Evolutionary conservation across 139 green algal species (phyloP).

Genomic region (Nannochloris sp.): DNA sequence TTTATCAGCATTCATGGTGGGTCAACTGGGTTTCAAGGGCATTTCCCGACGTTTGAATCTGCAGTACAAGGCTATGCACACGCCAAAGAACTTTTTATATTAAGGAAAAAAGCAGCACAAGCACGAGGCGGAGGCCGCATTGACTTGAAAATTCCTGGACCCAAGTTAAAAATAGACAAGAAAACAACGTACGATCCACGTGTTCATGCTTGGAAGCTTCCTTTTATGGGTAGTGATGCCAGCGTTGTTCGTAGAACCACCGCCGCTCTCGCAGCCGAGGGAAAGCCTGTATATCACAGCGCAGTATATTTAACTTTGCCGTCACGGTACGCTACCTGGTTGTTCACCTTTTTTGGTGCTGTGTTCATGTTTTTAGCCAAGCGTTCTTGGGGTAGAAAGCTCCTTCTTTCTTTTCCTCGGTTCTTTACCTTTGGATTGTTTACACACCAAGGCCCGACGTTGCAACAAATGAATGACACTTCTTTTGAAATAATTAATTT

Average conservation of each 20-base stretch:
- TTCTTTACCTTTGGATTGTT: slow-evolving; percentile 48
- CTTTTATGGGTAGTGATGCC: slow-evolving; percentile 57
- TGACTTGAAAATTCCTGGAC: not conserved
- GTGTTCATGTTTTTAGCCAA: slow-evolving; percentile 34
- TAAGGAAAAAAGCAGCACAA: slow-evolving; percentile 1
- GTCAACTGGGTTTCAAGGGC: slow-evolving; percentile 1
- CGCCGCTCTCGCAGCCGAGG: slow-evolving; percentile 4
- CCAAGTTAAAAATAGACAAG: not conserved
- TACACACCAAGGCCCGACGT: slow-evolving; percentile 39
- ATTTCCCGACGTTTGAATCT: slow-evolving; percentile 42
- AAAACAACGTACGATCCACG: slow-evolving; percentile 9
- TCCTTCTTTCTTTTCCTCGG: slow-evolving; percentile 37
- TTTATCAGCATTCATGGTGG: slow-evolving; percentile 19
- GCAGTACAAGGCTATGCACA: slow-evolving; percentile 46
- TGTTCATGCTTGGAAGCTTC: slow-evolving; percentile 31
- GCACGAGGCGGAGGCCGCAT: too few relatives aligned
- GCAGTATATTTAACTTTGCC: slow-evolving; percentile 37
- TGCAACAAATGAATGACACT: slow-evolving; percentile 44
- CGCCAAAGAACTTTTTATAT: not conserved
- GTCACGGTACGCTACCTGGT: slow-evolving; percentile 8
- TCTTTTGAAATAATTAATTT: slow-evolving; percentile 37
- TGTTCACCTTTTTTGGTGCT: slow-evolving; percentile 38
- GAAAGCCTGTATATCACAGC: slow-evolving; percentile 39
- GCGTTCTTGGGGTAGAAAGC: slow-evolving; percentile 30
- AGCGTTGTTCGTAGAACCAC: slow-evolving; percentile 49